Base-by-base conservation (phyloP, 1,284 basidiomycete species). In the Ustilago nuda region DNA sequence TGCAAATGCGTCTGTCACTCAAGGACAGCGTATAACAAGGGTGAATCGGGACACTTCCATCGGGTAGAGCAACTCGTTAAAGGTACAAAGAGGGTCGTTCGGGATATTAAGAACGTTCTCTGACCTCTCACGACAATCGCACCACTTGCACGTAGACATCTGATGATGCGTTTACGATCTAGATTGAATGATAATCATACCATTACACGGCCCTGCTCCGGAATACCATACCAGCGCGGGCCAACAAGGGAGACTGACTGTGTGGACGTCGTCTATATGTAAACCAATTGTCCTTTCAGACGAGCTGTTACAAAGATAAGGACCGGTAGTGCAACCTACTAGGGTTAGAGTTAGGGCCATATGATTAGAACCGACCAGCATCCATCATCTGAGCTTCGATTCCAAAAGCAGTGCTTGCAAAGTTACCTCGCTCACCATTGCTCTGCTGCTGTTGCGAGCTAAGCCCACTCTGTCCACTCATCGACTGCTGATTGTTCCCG, bases 361-460 rank as follows among this genome's bases (percentile, higher is more conserved):
- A 32, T 8, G 27, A 15, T 36, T 36, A 76, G 33, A 76, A 76
- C 17, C 69, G 46, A 45, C 69, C 73, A 33, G 73, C 73, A 17
- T 72, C 70, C 74, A 76, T 76, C 74, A 76, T 76, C 60, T 76
- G 66, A 27, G 69, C 74, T 36, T 76, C 74, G 37, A 72, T 72
- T 11, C 62, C 74, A 33, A 69, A 76, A 1, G 73, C 39, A 3
- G 65, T 68, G 7, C 55, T 65, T 0, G 74, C 66, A 39, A 76
- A 76, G 0, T 65, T 68, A 8, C 53, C 56, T 3, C 66, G 64
- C 23, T 61, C 63, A 0, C 39, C 65, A 17, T 32, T 1, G 2
- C 51, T 37, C 2, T 13, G 15, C 33, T 53, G 43, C n/a, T 45
- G 43, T 45, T 45, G 52, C 7, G 48, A 50, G 48, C n/a, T 67